Conservation (phyloP, 257 asterid species). For the Datura wrightii region DNA sequence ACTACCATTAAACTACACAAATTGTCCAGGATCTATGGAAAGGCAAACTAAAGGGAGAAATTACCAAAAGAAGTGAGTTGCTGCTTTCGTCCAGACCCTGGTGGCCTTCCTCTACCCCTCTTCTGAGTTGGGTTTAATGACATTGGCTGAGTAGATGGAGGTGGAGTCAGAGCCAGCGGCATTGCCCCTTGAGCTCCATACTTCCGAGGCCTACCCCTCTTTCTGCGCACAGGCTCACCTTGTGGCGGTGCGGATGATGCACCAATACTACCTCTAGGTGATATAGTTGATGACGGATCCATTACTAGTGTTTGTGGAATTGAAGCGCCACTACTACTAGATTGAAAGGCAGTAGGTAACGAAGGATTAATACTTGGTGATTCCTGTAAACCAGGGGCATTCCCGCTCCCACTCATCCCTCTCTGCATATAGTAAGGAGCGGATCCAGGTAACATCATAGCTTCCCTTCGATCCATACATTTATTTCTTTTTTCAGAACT, state of each 20-base stretch:
- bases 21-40: not conserved
- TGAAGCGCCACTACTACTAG: slow-evolving; percentile 55
- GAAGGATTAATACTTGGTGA: slow-evolving; percentile 55
- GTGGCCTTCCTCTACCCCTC: slow-evolving; percentile 77
- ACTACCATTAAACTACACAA: not conserved
- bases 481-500: slow-evolving; percentile 30
- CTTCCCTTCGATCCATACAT: slow-evolving; percentile 63
- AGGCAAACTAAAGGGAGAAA: slow-evolving; percentile 28
- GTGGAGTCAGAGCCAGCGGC: slow-evolving; percentile 53
- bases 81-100: slow-evolving; percentile 70
- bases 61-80: slow-evolving; percentile 62
- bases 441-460: slow-evolving; percentile 50
- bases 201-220: slow-evolving; percentile 84
- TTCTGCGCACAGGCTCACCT: slow-evolving; percentile 73
- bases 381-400: slow-evolving; percentile 46
- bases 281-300: slow-evolving; percentile 62
- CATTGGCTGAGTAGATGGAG: slow-evolving; percentile 53
- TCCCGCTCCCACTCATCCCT: slow-evolving; percentile 41
- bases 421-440: slow-evolving; percentile 54
- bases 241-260: slow-evolving; percentile 58
- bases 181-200: slow-evolving; percentile 70
- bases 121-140: slow-evolving; percentile 53
- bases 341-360: slow-evolving; percentile 55
- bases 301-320: slow-evolving; percentile 54
- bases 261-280: slow-evolving; percentile 57